Evolutionary conservation across 2,329 filamentous ascomycete species (phyloP), one percentile per base, ranked within the genome.

Genomic region (Diplocarpon mali): DNA sequence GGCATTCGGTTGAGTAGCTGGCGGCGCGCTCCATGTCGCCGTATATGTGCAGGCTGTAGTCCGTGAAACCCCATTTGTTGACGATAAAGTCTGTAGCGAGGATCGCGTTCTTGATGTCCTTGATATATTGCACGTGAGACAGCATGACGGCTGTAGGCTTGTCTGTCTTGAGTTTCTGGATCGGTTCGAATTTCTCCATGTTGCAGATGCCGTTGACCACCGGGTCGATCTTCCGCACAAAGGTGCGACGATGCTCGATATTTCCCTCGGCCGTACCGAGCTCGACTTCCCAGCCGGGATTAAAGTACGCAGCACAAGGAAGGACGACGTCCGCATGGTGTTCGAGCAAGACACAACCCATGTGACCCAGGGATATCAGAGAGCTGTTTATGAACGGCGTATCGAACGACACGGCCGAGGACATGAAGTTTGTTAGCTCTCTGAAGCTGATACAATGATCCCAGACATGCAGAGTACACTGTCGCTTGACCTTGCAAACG

Each of bases 81-180:
- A 79, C 70, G 49, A 81, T 80, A 50, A 80, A 72, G 53, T 81
- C 76, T 2, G 77, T 76, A 7, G 77, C 75, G 9, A 79, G 64
- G 16, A 81, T 69, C 4, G 77, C 76, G 2, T 70, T 79, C 59
- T 79, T 80, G 60, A 81, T 77, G 49, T 80, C 77, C 57, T 81
- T 80, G 50, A 47, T 55, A 41, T 57, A 58, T 56, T 73, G 72
- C 2, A 76, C 67, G 49, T 81, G 76, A 16, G 76, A 80, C 40
- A 81, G 59, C 77, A 81, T 81, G 24, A 76, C 76, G 2, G 78
- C 76, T 0, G 77, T 81, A 3, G 77, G 77, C 15, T 66, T 68
- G 47, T 72, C 67, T 0, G 76, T 73, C 44, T 72, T 72, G 53
- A 78, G 75, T 44, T 75, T 69, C 39, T 75, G 69, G 16, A 79